Evolutionary conservation across 768 basidiomycete species (phyloP), one percentile per base, ranked within the genome.

Genomic region (Amanita muscaria): DNA sequence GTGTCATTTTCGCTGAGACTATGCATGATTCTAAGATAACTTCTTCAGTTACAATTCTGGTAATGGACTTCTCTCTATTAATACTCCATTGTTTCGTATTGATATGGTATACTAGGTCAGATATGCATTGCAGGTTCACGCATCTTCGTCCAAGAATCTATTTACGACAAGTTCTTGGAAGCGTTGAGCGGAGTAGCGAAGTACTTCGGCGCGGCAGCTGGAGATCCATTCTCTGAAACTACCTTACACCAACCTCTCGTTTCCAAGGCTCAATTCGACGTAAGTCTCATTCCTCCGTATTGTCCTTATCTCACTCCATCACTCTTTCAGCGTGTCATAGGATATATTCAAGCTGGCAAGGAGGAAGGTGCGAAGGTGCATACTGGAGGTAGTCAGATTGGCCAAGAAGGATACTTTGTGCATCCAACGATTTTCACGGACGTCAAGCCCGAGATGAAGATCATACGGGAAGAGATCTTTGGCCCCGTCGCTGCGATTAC

Each of bases 101-200:
- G 2, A 32, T 9, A 9, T 19, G 12, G 22, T 42, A 64, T 86
- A 85, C 25, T 56, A 59, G 87, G 89, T 15, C 90, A 93, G 64
- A 70, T 73, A n/a, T 93, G 90, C 65, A 79, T 78, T 53, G 89
- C 88, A 7, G 86, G 89, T 8, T 83, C 88, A 7, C 78, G 92
- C 39, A 83, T 93, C 49, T 91, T 77, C 56, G 88, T 94, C 4
- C 90, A 93, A 54, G 72, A 74, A 38, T 65, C 68, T 3, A 79
- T 92, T 52, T 92, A 92, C 62, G 87, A 90, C 59, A 64, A 80
- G 55, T 92, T 93, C 72, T 62, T 91, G 33, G 57, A 66, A 44
- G 66, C 60, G 44, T 83, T 91, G 63, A 72, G 73, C 1, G 72
- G 63, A 21, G 69, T 74, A 59, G 68, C 80, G 39, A 62, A 66